These are phyloP conservation scores for Phtheirospermum japonicum DNA, from an alignment of 257 asterid genomes.

Conservation along the genomic window DNA sequence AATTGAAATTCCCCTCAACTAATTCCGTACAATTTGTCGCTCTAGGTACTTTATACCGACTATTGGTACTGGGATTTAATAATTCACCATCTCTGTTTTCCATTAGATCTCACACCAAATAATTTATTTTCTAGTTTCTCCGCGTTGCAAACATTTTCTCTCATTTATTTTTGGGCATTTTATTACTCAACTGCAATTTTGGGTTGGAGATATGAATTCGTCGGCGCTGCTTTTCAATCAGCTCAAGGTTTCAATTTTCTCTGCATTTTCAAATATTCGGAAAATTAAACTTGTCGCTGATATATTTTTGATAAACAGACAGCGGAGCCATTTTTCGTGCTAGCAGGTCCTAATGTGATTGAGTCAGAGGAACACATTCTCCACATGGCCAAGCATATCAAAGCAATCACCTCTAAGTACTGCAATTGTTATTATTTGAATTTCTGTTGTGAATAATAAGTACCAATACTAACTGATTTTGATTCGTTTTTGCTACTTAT, in stretches of 20 bases:
- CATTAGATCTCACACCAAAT: too few species aligned
- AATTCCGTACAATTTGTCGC: too few species aligned
- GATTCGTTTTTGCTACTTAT: neutral
- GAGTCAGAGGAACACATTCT: slow-evolving; percentile 90
- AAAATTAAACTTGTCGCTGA: neutral
- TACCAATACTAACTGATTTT: slow-evolving; percentile 26
- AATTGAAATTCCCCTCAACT: too few species aligned
- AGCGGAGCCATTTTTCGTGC: slow-evolving; percentile 80
- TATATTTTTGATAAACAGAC: slow-evolving; percentile 36
- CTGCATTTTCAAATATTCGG: neutral
- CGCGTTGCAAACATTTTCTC: too few species aligned
- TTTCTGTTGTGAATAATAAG: slow-evolving; percentile 36
- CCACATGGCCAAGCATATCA: slow-evolving; percentile 66
- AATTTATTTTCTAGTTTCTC: too few species aligned
- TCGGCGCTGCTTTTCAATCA: slow-evolving; percentile 62
- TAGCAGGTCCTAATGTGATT: slow-evolving; percentile 96
- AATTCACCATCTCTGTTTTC: too few species aligned
- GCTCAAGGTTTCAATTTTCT: slow-evolving; percentile 56
- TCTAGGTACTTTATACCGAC: too few species aligned
- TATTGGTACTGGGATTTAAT: too few species aligned
- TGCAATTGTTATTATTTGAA: slow-evolving; percentile 36
- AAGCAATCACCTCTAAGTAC: slow-evolving; percentile 50
- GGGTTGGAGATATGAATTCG: slow-evolving; percentile 57
- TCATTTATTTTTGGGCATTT: too few species aligned
- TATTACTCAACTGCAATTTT: too few species aligned